Evolutionary conservation across 208 protist genomes (phyloP).

Genomic region (Leishmania tropica): DNA sequence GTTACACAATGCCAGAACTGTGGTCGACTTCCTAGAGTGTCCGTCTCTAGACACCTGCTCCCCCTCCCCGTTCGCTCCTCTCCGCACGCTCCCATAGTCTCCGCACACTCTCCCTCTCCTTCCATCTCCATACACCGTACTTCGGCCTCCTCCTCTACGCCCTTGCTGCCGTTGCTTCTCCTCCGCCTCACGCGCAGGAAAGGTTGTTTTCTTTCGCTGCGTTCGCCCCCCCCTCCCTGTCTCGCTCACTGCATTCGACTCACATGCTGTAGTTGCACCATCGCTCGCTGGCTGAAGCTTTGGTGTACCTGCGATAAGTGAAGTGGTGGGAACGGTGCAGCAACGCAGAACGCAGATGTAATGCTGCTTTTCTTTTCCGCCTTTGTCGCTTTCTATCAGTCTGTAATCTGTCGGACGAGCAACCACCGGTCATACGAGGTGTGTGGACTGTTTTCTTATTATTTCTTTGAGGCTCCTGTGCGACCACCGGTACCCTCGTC

Average conservation of each 20-base stretch:
- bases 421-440: background rate
- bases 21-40: background rate
- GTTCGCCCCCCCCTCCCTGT: background rate
- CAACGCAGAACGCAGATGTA: background rate
- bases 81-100: background rate
- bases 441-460: background rate
- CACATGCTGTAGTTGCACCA: background rate
- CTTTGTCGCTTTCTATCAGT: background rate
- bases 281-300: background rate
- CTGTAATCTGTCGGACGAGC: background rate
- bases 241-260: background rate
- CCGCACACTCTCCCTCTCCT: background rate
- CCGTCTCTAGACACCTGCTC: background rate
- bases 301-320: background rate
- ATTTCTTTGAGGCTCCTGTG: background rate
- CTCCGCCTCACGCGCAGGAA: background rate
- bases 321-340: background rate
- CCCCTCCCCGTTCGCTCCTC: background rate
- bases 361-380: background rate
- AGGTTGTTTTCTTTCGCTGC: conserved; percentile 1
- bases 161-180: conserved; percentile 3
- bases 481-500: background rate
- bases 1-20: background rate
- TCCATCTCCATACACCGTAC: background rate
- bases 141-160: background rate